These are phyloP conservation scores for Candida saitoana DNA, from an alignment of 805 yeast genomes.

Conservation along the genomic window DNA sequence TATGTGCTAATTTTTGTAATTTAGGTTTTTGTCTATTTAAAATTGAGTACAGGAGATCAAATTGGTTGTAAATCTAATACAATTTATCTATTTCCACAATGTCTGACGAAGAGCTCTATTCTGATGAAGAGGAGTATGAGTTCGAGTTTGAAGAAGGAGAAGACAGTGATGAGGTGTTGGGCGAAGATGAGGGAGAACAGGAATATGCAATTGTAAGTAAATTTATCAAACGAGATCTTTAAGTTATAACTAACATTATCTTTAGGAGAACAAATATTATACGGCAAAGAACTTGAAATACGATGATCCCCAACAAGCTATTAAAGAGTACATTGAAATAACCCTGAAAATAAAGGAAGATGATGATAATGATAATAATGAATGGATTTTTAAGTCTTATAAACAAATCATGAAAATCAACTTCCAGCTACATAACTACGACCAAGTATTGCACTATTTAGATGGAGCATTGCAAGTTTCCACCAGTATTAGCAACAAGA, in stretches of 20 bases:
- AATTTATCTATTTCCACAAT: slow-evolving; percentile 17
- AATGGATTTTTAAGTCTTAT: slow-evolving; percentile 36
- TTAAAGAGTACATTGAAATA: slow-evolving; percentile 18
- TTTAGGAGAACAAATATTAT: slow-evolving; percentile 30
- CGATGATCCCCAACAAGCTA: slow-evolving; percentile 24
- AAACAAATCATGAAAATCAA: slow-evolving; percentile 40
- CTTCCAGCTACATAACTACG: slow-evolving; percentile 20
- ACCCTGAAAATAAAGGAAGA: slow-evolving; percentile 10
- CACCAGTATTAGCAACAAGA: slow-evolving; percentile 23
- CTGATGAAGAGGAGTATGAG: slow-evolving; percentile 39
- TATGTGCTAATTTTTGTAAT: no score
- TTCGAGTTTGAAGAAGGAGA: slow-evolving; percentile 39
- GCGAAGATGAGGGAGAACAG: slow-evolving; percentile 24
- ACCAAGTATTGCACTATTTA: slow-evolving; percentile 20
- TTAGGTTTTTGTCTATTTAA: no score
- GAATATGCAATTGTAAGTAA: slow-evolving; percentile 15
- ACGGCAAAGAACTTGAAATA: slow-evolving; percentile 37
- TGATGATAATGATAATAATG: slow-evolving; percentile 13
- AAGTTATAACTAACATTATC: background rate
- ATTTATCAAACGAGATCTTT: background rate
- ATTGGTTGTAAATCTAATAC: slow-evolving; percentile 1
- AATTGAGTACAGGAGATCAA: no score
- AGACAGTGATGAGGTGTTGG: slow-evolving; percentile 26
- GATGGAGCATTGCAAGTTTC: slow-evolving; percentile 15
- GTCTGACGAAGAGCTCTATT: slow-evolving; percentile 35